A percentile compares a stretch with the other conserved stretches of the same genome.
Conservation (phyloP, 2,329 filamentous ascomycete genomes). For the Pochonia chlamydosporia region DNA sequence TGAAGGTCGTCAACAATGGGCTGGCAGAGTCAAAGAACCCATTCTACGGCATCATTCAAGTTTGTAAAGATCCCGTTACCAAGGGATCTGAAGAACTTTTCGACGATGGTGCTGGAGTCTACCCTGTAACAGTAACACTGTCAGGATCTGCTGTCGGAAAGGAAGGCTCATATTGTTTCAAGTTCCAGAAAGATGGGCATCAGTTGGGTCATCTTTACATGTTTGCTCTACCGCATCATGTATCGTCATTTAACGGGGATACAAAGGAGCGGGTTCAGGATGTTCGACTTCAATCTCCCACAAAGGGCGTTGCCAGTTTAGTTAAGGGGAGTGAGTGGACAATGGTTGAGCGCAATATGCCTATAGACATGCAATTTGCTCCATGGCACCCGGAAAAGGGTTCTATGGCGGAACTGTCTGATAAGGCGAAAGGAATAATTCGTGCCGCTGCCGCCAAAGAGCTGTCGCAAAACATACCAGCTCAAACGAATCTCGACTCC, state of each 20-base stretch:
- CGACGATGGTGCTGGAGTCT: constrained; percentile 71
- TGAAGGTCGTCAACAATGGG: constrained; percentile 61
- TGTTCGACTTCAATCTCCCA: constrained; percentile 69
- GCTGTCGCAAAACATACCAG: constrained; percentile 67
- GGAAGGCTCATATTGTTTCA: constrained; percentile 66
- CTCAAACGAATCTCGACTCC: constrained; percentile 69
- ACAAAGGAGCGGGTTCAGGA: constrained; percentile 45
- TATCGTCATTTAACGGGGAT: constrained; percentile 62
- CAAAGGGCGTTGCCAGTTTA: constrained; percentile 74
- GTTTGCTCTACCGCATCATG: constrained; percentile 84
- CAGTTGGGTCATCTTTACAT: constrained; percentile 60
- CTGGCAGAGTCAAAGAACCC: constrained; percentile 57
- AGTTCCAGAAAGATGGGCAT: constrained; percentile 66
- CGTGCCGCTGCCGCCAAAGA: constrained; percentile 62
- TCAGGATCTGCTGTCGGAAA: constrained; percentile 55
- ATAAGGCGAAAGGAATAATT: constrained; percentile 54
- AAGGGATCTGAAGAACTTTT: constrained; percentile 57
- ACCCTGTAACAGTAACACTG: constrained; percentile 58
- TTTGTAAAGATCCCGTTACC: constrained; percentile 67
- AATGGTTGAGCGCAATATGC: constrained; percentile 68
- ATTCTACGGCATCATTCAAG: constrained; percentile 76
- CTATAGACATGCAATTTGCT: constrained; percentile 67
- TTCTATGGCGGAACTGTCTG: constrained; percentile 39
- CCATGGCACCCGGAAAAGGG: constrained; percentile 63
- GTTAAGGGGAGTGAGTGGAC: constrained; percentile 71